phyloP scores from a whole-genome alignment of 2,329 filamentous ascomycete genomes.

The Plectosphaerella plurivora region DNA sequence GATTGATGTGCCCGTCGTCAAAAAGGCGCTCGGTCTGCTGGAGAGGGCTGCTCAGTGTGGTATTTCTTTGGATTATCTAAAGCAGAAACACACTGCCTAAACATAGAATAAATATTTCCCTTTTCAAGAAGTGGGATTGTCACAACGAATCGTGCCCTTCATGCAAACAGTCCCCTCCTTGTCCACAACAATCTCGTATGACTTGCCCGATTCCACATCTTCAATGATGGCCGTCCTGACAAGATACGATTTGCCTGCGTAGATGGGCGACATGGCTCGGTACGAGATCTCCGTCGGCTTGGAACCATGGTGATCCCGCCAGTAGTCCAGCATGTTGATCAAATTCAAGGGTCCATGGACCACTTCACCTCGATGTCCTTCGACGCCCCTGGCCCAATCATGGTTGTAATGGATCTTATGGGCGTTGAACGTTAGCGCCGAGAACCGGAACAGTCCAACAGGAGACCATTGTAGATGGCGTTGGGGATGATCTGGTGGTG shows the following conservation, averaged over 20 bases:
- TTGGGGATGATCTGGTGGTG: conserved; percentile 12
- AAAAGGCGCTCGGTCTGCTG: background rate
- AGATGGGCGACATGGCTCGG: conserved; percentile 64
- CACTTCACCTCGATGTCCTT: conserved; percentile 66
- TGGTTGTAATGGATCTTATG: conserved; percentile 81
- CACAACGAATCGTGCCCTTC: conserved; percentile 20
- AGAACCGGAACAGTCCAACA: conserved; percentile 69
- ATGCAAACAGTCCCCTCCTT: conserved; percentile 30
- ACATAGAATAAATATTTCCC: background rate
- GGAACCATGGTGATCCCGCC: conserved; percentile 41
- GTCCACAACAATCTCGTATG: conserved; percentile 44
- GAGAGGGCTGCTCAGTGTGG: background rate
- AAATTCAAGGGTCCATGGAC: conserved; percentile 80
- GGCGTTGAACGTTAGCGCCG: conserved; percentile 78
- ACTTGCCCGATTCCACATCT: conserved; percentile 24
- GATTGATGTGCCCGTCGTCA: background rate
- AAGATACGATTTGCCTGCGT: conserved; percentile 59
- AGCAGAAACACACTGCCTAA: background rate
- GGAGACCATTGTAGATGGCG: conserved; percentile 38
- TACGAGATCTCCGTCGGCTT: conserved; percentile 50
- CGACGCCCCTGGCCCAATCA: conserved; percentile 57
- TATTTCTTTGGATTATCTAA: background rate
- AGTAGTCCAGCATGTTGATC: conserved; percentile 66
- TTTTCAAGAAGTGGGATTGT: background rate
- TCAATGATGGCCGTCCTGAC: conserved; percentile 49